Evolutionary conservation across 441 rosid species (phyloP).

Genomic region (Euphorbia schlechtendalii): DNA sequence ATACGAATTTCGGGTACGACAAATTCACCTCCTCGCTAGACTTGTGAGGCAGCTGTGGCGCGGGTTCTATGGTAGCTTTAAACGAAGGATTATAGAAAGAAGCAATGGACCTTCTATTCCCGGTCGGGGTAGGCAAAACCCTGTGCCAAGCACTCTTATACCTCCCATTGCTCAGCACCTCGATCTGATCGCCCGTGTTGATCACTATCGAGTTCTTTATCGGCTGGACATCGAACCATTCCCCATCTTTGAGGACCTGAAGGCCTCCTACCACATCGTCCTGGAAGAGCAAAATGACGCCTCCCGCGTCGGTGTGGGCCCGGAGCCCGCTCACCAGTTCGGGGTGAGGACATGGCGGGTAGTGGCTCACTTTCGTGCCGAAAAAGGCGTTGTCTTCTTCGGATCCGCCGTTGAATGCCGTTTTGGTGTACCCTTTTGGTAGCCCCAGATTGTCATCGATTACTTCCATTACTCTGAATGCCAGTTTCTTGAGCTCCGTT

Average conservation of each 20-base stretch:
- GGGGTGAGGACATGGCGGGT: conserved; percentile 86
- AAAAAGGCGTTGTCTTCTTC: conserved; percentile 50
- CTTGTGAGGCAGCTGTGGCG: conserved; percentile 33
- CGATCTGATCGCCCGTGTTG: conserved; percentile 92
- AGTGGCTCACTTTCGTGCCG: conserved; percentile 90
- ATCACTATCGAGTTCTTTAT: conserved; percentile 60
- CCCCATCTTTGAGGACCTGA: conserved; percentile 67
- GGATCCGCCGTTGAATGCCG: conserved; percentile 52
- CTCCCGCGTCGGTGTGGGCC: conserved; percentile 94
- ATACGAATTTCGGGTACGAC: conserved; percentile 66
- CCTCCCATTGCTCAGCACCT: conserved; percentile 75
- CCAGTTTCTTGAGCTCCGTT: conserved; percentile 57
- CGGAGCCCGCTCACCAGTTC: conserved; percentile 68
- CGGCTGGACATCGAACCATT: conserved; percentile 87
- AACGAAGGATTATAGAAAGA: conserved; percentile 80
- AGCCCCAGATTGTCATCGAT: conserved; percentile 81
- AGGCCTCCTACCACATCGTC: conserved; percentile 76
- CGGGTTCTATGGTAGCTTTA: conserved; percentile 70
- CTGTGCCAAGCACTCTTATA: conserved; percentile 91
- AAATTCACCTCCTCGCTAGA: conserved; percentile 20
- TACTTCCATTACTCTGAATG: conserved; percentile 64
- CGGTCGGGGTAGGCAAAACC: conserved; percentile 38
- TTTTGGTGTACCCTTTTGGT: conserved; percentile 52
- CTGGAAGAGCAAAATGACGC: conserved; percentile 74
- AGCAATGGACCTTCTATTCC: conserved; percentile 77